Evolutionary conservation across 352 stramenopile genomes (phyloP).

Genomic region (Plasmopara viticola): DNA sequence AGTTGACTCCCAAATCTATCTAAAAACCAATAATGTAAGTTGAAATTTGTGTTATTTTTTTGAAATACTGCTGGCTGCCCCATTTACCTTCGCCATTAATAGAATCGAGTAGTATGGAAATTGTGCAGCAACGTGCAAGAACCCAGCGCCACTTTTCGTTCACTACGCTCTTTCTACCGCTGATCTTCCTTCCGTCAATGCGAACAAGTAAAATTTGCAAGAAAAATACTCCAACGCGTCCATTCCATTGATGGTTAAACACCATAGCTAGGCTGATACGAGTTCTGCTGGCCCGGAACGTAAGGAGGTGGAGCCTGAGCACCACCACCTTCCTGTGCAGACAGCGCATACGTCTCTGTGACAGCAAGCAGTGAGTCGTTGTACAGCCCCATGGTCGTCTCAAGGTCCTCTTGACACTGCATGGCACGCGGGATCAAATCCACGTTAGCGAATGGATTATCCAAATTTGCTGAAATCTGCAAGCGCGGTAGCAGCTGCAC

Average conservation of each 20-base stretch:
- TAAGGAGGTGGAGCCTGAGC: slow-evolving; percentile 69
- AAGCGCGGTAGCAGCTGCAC: slow-evolving; percentile 79
- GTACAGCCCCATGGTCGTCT: slow-evolving; percentile 85
- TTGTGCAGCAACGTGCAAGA: slow-evolving; percentile 26
- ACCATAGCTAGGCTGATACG: slow-evolving; percentile 84
- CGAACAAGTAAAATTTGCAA: neutral
- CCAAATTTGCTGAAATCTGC: slow-evolving; percentile 84
- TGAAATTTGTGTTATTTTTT: slow-evolving; percentile 1
- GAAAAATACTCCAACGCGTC: neutral
- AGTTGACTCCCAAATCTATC: neutral
- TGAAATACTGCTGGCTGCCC: neutral
- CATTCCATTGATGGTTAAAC: slow-evolving; percentile 37
- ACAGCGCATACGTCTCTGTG: slow-evolving; percentile 81
- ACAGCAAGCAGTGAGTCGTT: slow-evolving; percentile 85
- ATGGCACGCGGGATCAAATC: slow-evolving; percentile 83
- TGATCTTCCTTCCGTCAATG: slow-evolving; percentile 10
- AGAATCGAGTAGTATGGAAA: slow-evolving; percentile 23
- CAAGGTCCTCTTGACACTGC: slow-evolving; percentile 84
- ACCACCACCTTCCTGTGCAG: slow-evolving; percentile 52
- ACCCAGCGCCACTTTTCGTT: slow-evolving; percentile 6
- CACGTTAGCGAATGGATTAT: slow-evolving; percentile 86
- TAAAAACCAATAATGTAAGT: neutral
- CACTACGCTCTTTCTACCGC: neutral
- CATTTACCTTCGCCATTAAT: neutral
- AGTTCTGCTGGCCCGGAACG: slow-evolving; percentile 86